Percentiles rank a stretch among this genome's conserved stretches.
Evolutionary conservation across 2,329 filamentous ascomycete genomes (phyloP).

Genomic region (Diaporthe citriasiana): DNA sequence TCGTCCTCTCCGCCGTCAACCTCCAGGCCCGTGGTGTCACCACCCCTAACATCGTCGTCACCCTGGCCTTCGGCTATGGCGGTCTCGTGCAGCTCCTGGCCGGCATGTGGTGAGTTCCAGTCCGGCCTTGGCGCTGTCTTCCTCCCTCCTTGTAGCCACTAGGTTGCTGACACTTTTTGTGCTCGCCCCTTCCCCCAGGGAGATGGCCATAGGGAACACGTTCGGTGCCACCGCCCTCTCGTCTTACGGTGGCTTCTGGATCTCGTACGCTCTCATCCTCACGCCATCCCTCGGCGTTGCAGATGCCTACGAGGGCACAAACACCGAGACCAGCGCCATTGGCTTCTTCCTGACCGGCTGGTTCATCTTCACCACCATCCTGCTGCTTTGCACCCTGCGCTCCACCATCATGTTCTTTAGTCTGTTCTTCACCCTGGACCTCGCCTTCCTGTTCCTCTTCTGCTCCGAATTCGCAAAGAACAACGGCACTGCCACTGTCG

Average conservation of each 20-base stretch:
- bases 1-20: slow-evolving; percentile 83
- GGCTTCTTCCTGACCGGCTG: slow-evolving; percentile 84
- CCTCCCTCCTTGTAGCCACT: not conserved
- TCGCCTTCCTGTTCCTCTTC: slow-evolving; percentile 81
- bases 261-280: slow-evolving; percentile 79
- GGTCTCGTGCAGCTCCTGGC: slow-evolving; percentile 84
- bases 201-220: slow-evolving; percentile 90
- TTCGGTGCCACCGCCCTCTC: slow-evolving; percentile 86
- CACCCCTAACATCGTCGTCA: slow-evolving; percentile 76
- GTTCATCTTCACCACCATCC: slow-evolving; percentile 87
- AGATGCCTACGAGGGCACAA: slow-evolving; percentile 61
- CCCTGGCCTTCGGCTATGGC: slow-evolving; percentile 80
- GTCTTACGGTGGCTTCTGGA: slow-evolving; percentile 89
- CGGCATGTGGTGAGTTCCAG: slow-evolving; percentile 82
- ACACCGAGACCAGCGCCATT: slow-evolving; percentile 70
- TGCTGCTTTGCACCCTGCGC: slow-evolving; percentile 80
- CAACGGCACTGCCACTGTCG: slow-evolving; percentile 61
- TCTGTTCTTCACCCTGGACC: slow-evolving; percentile 82
- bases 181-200: slow-evolving; percentile 63
- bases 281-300: slow-evolving; percentile 67
- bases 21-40: slow-evolving; percentile 72
- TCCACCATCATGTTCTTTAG: slow-evolving; percentile 84
- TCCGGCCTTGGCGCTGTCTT: not conserved
- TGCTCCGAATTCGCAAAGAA: slow-evolving; percentile 71
- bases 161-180: slow-evolving; percentile 37